Percentiles rank a stretch among this genome's conserved stretches.
Evolutionary conservation across 2,329 filamentous ascomycete species (phyloP).

Genomic region (Penicillium hesseltinei): DNA sequence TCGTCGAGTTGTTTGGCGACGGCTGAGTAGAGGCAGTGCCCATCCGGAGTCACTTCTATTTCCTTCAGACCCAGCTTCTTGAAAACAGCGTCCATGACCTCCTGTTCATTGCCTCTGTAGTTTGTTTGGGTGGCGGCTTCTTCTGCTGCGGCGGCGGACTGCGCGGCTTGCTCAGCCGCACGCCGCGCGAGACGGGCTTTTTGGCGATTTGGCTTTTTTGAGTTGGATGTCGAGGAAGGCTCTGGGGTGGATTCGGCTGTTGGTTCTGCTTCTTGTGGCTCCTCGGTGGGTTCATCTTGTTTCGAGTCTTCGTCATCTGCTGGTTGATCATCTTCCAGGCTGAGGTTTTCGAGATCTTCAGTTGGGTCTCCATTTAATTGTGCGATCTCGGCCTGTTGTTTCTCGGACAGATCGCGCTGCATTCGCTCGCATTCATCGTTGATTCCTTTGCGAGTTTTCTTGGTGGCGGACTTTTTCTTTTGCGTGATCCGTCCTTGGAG

Average conservation of each 20-base stretch:
- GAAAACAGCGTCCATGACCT: conserved; percentile 68
- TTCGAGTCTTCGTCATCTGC: conserved; percentile 15
- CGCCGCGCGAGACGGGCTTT: conserved; percentile 88
- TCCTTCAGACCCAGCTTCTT: conserved; percentile 64
- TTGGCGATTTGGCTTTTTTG: conserved; percentile 81
- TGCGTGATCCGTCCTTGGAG: conserved; percentile 81
- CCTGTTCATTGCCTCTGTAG: conserved; percentile 66
- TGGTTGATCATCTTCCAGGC: conserved; percentile 28
- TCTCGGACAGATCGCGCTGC: conserved; percentile 56
- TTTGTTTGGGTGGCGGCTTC: conserved; percentile 76
- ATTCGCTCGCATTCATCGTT: conserved; percentile 63
- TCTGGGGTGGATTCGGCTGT: conserved; percentile 4
- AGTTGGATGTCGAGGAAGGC: neutral
- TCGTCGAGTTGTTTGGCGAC: conserved; percentile 77
- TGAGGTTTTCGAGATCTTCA: conserved; percentile 35
- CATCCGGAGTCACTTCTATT: conserved; percentile 80
- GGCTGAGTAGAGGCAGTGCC: conserved; percentile 91
- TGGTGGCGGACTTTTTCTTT: conserved; percentile 96
- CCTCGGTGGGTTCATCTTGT: conserved; percentile 7
- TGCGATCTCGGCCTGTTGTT: conserved; percentile 53
- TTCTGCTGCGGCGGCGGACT: conserved; percentile 63
- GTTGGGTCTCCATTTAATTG: conserved; percentile 41
- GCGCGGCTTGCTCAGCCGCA: conserved; percentile 76
- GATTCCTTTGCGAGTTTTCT: conserved; percentile 70
- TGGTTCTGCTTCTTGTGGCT: conserved; percentile 5